Evolutionary conservation across 345 rosid species (phyloP).

Genomic region (Citrus australasica): DNA sequence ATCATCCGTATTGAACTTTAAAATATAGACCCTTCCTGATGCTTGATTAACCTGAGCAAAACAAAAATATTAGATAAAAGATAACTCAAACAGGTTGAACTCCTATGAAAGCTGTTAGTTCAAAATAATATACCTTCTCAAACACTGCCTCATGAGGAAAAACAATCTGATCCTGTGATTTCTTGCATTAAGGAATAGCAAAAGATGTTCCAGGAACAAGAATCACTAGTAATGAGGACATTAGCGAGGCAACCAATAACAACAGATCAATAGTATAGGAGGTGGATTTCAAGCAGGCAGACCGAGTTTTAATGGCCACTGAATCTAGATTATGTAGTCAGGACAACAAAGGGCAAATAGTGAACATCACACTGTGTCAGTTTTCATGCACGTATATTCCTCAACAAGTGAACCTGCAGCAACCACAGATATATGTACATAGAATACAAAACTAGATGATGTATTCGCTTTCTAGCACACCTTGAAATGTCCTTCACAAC

Average conservation of each 20-base stretch:
- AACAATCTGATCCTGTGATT: slow-evolving; percentile 77
- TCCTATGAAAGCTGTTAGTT: neutral
- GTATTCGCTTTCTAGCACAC: neutral
- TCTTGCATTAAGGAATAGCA: slow-evolving; percentile 49
- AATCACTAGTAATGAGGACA: neutral
- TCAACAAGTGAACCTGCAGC: neutral
- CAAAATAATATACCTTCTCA: slow-evolving; percentile 66
- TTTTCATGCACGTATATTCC: neutral
- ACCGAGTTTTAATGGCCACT: neutral
- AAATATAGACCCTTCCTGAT: slow-evolving; percentile 79
- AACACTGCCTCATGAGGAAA: slow-evolving; percentile 93
- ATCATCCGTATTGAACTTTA: slow-evolving; percentile 84
- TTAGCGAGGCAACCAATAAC: slow-evolving; percentile 1
- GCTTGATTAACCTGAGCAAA: slow-evolving; percentile 76
- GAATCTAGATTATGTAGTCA: neutral
- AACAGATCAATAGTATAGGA: neutral
- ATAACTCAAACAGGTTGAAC: neutral
- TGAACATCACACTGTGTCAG: neutral
- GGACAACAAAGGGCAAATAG: neutral
- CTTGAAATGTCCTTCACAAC: neutral
- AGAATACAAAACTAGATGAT: too few relatives aligned
- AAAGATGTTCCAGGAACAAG: neutral
- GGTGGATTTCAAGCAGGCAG: neutral
- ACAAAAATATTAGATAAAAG: neutral
- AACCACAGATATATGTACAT: neutral